These are phyloP conservation scores for Zygotorulaspora mrakii DNA, from an alignment of 1,139 yeast species.

Conservation along the genomic window DNA sequence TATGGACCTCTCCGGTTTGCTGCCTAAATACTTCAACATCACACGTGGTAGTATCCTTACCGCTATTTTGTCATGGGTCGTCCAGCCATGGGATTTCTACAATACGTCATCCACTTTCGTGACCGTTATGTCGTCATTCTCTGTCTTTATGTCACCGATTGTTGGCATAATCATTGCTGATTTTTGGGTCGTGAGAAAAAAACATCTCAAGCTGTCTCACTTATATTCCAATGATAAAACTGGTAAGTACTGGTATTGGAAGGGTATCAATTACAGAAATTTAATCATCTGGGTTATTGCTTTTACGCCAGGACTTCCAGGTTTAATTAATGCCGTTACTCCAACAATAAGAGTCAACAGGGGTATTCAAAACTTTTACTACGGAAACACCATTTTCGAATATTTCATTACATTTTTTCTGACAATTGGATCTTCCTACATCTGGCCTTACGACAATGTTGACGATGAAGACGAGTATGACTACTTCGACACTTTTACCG, in stretches of 20 bases:
- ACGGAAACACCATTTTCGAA: too few species aligned
- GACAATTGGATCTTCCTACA: too few species aligned
- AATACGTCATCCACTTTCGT: conserved; percentile 38
- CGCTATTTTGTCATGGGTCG: conserved; percentile 38
- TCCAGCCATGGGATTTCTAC: conserved; percentile 42
- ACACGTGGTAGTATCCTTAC: conserved; percentile 38
- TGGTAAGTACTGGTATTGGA: conserved; percentile 30
- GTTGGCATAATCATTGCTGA: conserved; percentile 37
- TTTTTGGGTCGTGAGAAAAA: conserved; percentile 30
- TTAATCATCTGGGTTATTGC: conserved; percentile 32
- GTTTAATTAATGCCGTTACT: too few species aligned
- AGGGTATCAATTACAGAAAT: conserved; percentile 38
- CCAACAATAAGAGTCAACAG: too few species aligned
- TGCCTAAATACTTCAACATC: conserved; percentile 37
- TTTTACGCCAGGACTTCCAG: conserved; percentile 24
- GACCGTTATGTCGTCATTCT: conserved; percentile 37
- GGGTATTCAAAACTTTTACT: too few species aligned
- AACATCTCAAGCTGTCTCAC: conserved; percentile 27
- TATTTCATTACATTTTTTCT: too few species aligned
- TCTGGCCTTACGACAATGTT: too few species aligned
- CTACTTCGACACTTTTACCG: too few species aligned
- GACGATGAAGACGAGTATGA: too few species aligned
- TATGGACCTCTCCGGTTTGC: conserved; percentile 39
- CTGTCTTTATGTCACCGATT: conserved; percentile 37
- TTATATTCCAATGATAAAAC: conserved; percentile 28